These are phyloP conservation scores for Amanita inopinata DNA, from an alignment of 768 basidiomycete genomes.

Conservation along the genomic window DNA sequence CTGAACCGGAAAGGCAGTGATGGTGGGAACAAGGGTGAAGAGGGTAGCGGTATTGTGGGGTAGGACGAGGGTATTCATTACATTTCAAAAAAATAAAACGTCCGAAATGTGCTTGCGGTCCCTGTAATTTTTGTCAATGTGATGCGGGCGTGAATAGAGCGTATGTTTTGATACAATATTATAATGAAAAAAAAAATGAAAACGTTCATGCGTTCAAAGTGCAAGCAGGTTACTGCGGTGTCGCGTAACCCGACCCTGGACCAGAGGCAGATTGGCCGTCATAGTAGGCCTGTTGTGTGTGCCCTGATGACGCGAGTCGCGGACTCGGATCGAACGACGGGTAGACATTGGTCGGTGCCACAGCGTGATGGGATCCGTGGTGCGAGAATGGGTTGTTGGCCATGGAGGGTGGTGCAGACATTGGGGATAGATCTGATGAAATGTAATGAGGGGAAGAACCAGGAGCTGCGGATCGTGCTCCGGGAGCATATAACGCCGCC, in stretches of 20 bases:
- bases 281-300: conserved; percentile 22
- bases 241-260: conserved; percentile 37
- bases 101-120: conserved; percentile 9
- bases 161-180: conserved; percentile 8
- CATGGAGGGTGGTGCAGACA: conserved; percentile 43
- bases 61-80: conserved; percentile 7
- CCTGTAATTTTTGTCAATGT: conserved; percentile 6
- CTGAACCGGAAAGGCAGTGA: conserved; percentile 2
- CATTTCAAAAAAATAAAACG: conserved; percentile 5
- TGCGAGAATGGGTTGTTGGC: conserved; percentile 33
- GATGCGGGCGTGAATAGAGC: conserved; percentile 5
- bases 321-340: conserved; percentile 27
- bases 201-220: conserved; percentile 6
- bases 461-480: conserved; percentile 32
- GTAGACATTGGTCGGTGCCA: conserved; percentile 24
- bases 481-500: conserved; percentile 22
- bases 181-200: conserved; percentile 2
- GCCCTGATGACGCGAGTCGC: conserved; percentile 20
- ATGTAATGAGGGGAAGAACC: conserved; percentile 26
- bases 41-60: conserved; percentile 9
- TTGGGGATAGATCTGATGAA: conserved; percentile 32
- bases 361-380: conserved; percentile 21
- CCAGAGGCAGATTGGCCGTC: conserved; percentile 31
- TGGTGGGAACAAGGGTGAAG: conserved; percentile 7
- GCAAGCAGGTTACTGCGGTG: conserved; percentile 25